Conservation (phyloP, 169 alveolate species). For the Plasmodium coatneyi region DNA sequence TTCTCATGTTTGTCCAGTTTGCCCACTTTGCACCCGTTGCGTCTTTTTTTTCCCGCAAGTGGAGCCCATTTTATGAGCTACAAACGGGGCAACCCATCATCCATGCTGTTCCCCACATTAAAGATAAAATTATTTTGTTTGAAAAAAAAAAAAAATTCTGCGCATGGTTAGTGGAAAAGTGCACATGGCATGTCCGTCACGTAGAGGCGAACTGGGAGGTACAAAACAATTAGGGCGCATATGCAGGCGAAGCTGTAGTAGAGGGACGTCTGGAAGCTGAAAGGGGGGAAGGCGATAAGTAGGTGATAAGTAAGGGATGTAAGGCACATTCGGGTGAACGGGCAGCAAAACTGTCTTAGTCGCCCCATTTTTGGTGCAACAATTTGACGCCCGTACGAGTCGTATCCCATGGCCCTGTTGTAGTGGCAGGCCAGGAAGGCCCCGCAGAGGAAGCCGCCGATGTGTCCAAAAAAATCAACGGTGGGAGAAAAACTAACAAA, state of each 20-base stretch:
- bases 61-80: neutral
- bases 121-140: neutral
- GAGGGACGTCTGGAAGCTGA: constrained; percentile 47
- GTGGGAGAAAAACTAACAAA: constrained; percentile 71
- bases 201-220: constrained; percentile 49
- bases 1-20: neutral
- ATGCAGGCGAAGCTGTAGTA: constrained; percentile 50
- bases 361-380: neutral
- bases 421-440: constrained; percentile 69
- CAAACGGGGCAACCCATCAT: neutral
- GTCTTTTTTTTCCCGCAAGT: neutral
- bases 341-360: neutral
- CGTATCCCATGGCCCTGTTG: constrained; percentile 56
- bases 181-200: constrained; percentile 53
- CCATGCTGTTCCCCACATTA: neutral
- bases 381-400: neutral
- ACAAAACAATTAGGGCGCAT: constrained; percentile 31
- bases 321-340: neutral
- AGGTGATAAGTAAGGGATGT: neutral
- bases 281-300: neutral
- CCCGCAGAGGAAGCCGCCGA: constrained; percentile 69
- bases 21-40: neutral
- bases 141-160: neutral
- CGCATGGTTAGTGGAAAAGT: neutral
- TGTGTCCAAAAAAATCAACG: constrained; percentile 72